Evolutionary conservation across 345 rosid genomes (phyloP).

Genomic region (Eucalyptus dawsonii): DNA sequence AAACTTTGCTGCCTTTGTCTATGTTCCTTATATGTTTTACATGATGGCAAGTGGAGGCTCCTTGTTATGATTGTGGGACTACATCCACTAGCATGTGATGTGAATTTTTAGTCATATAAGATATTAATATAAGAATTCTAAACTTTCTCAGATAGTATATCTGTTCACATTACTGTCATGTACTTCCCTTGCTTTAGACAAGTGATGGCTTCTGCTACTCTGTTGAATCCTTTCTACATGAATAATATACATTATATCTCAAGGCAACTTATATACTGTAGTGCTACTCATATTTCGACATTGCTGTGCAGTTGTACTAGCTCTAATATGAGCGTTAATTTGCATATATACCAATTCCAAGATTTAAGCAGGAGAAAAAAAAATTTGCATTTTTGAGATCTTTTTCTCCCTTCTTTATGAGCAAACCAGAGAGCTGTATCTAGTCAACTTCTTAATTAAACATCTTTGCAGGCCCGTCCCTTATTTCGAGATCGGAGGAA

Average conservation of each 20-base stretch:
- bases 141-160: not conserved
- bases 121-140: not conserved
- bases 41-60: not conserved
- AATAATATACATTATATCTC: not conserved
- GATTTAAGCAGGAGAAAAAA: not conserved
- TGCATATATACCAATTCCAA: not conserved
- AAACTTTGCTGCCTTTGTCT: not conserved
- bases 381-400: not conserved
- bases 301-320: not conserved
- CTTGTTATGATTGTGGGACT: not conserved
- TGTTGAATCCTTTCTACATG: not conserved
- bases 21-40: not conserved
- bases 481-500: slow-evolving; percentile 55
- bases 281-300: not conserved
- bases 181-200: not conserved
- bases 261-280: not conserved
- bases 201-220: not conserved
- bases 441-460: not conserved
- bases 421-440: not conserved
- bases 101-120: not conserved
- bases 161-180: not conserved
- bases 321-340: not conserved
- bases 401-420: not conserved
- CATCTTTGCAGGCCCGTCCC: slow-evolving; percentile 43
- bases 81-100: not conserved